Evolutionary conservation across 2,329 filamentous ascomycete species (phyloP).

Genomic region (Microdochium nivale): DNA sequence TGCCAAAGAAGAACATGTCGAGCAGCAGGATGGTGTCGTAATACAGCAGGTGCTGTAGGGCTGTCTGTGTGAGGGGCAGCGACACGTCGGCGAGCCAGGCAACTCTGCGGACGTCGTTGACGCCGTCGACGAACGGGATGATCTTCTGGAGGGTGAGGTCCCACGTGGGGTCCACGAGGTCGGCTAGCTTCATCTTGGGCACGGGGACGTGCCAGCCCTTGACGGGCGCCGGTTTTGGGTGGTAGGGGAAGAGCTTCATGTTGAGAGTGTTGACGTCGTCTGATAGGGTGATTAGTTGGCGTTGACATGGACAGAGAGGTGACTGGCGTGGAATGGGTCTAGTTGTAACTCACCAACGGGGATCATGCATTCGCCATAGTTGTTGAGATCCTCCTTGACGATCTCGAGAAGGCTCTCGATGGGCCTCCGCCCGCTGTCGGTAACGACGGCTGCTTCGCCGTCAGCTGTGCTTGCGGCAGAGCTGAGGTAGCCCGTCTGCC

Average conservation of each 20-base stretch:
- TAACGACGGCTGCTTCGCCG: constrained; percentile 25
- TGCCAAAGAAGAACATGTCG: constrained; percentile 90
- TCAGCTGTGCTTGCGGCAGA: constrained; percentile 5
- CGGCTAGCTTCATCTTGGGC: constrained; percentile 54
- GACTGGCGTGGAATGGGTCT: too few relatives aligned
- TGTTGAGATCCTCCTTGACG: constrained; percentile 80
- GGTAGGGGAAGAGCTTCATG: constrained; percentile 87
- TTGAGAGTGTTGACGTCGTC: constrained; percentile 93
- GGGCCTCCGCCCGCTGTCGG: constrained; percentile 48
- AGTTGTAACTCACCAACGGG: constrained; percentile 75
- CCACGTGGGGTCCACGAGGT: constrained; percentile 60
- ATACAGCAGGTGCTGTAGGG: constrained; percentile 82
- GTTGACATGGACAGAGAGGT: not conserved
- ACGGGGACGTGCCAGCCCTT: constrained; percentile 89
- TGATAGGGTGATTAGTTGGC: constrained; percentile 22
- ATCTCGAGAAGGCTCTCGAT: constrained; percentile 82
- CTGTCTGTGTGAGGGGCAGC: constrained; percentile 75
- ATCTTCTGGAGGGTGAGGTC: constrained; percentile 73
- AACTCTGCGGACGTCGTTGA: constrained; percentile 82
- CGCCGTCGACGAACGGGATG: constrained; percentile 79
- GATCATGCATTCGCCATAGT: constrained; percentile 98
- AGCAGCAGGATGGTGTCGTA: constrained; percentile 86
- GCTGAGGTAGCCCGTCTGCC: constrained; percentile 78
- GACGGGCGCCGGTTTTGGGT: constrained; percentile 67
- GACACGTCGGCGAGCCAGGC: constrained; percentile 79